Evolutionary conservation across 2,329 filamentous ascomycete genomes (phyloP).

Genomic region (Alternaria atra): DNA sequence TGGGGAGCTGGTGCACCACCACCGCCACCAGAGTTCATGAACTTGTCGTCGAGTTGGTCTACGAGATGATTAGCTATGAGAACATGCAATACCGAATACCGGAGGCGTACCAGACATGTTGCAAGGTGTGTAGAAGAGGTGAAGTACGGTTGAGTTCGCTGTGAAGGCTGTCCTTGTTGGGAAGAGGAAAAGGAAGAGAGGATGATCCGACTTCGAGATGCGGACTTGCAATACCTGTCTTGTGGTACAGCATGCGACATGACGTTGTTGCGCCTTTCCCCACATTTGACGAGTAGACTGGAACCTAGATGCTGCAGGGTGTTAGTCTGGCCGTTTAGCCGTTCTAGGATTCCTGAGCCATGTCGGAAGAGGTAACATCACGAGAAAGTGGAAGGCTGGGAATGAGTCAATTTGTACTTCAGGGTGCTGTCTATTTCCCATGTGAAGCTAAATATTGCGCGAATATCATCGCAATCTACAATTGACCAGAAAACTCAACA

Average conservation of each 20-base stretch:
- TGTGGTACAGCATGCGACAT: background rate
- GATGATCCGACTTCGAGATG: background rate
- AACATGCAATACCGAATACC: background rate
- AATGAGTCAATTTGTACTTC: background rate
- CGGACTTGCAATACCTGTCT: background rate
- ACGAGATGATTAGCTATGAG: background rate
- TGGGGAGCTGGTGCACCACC: background rate
- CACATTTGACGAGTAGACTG: background rate
- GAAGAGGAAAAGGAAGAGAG: background rate
- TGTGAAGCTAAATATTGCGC: background rate
- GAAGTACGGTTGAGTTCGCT: background rate
- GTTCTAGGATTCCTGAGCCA: background rate
- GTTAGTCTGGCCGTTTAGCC: background rate
- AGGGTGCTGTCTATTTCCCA: background rate
- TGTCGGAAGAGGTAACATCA: background rate
- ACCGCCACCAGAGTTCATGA: conserved; percentile 2
- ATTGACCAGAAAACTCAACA: background rate
- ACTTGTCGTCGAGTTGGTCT: conserved; percentile 12
- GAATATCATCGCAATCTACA: background rate
- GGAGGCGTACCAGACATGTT: conserved; percentile 1
- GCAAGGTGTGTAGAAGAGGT: background rate
- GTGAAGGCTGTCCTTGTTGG: background rate
- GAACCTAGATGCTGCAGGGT: background rate
- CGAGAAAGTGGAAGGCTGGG: background rate
- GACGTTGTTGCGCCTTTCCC: conserved; percentile 1